Evolutionary conservation across 1,284 basidiomycete species (phyloP).

Genomic region (Sporisorium sorghi): DNA sequence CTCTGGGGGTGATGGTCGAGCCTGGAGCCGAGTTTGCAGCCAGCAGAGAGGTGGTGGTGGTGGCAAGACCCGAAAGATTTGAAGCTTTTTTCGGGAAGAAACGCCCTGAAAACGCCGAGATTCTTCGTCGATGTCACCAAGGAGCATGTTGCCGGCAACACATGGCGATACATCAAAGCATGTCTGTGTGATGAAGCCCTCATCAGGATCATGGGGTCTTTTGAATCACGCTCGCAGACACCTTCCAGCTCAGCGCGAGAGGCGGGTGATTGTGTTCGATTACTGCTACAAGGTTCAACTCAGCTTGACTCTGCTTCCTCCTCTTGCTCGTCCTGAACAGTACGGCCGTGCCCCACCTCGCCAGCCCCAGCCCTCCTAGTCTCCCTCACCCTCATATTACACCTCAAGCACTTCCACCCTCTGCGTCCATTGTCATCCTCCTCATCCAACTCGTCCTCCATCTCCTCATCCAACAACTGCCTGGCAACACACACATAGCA

Average conservation of each 20-base stretch:
- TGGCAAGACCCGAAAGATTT: not conserved
- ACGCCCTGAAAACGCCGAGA: not conserved
- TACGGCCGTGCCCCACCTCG: too few relatives aligned
- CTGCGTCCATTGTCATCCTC: slow-evolving; percentile 33
- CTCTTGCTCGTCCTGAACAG: slow-evolving; percentile 8
- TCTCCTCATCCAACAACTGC: slow-evolving; percentile 61
- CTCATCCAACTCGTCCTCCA: slow-evolving; percentile 63
- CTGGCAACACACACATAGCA: slow-evolving; percentile 67
- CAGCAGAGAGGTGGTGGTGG: not conserved
- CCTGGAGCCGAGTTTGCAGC: too few relatives aligned
- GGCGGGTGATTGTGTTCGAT: not conserved
- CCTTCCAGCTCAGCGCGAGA: not conserved
- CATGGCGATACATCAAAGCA: too few relatives aligned
- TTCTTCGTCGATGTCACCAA: not conserved
- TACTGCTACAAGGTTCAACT: not conserved
- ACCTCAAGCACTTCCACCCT: slow-evolving; percentile 67
- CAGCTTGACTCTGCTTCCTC: not conserved
- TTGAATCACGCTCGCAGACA: not conserved
- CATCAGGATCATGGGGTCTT: too few relatives aligned
- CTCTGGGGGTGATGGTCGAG: too few relatives aligned
- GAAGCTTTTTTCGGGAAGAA: not conserved
- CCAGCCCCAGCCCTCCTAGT: slow-evolving; percentile 18
- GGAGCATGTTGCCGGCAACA: too few relatives aligned
- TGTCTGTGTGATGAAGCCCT: too few relatives aligned
- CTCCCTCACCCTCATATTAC: slow-evolving; percentile 45